Percentiles rank a stretch among this genome's conserved stretches.
Conservation (phyloP, 768 basidiomycete genomes). For the Lentinula aciculospora region DNA sequence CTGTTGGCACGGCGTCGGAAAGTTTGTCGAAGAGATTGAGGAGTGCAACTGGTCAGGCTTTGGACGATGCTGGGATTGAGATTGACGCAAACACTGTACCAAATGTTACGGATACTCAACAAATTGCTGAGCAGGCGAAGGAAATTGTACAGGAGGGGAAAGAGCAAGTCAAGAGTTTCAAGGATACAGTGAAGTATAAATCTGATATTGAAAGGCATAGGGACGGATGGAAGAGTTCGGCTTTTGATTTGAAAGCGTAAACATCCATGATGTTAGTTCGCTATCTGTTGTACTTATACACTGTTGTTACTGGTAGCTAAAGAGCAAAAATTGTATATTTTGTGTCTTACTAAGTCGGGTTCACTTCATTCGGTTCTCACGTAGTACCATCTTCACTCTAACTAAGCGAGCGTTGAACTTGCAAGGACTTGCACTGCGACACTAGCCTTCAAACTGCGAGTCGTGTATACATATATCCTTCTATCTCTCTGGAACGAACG, state of each 20-base stretch:
- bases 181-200: conserved; percentile 37
- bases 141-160: conserved; percentile 26
- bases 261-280: too few species aligned
- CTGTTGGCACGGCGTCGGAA: conserved; percentile 49
- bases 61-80: conserved; percentile 19
- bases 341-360: too few species aligned
- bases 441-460: too few species aligned
- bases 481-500: too few species aligned
- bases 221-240: conserved; percentile 43
- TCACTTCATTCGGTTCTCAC: too few species aligned
- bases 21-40: conserved; percentile 28
- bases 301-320: too few species aligned
- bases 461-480: too few species aligned
- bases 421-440: too few species aligned
- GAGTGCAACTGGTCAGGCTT: conserved; percentile 18
- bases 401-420: too few species aligned
- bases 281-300: neutral
- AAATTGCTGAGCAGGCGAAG: conserved; percentile 20
- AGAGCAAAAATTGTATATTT: too few species aligned
- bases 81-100: conserved; percentile 6
- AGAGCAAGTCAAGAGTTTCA: conserved; percentile 35
- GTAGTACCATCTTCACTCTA: too few species aligned
- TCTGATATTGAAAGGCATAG: conserved; percentile 26
- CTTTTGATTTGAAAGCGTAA: conserved; percentile 22
- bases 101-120: conserved; percentile 19